phyloP scores from a whole-genome alignment of 2,329 filamentous ascomycete genomes.

The Monosporascus sp. region DNA sequence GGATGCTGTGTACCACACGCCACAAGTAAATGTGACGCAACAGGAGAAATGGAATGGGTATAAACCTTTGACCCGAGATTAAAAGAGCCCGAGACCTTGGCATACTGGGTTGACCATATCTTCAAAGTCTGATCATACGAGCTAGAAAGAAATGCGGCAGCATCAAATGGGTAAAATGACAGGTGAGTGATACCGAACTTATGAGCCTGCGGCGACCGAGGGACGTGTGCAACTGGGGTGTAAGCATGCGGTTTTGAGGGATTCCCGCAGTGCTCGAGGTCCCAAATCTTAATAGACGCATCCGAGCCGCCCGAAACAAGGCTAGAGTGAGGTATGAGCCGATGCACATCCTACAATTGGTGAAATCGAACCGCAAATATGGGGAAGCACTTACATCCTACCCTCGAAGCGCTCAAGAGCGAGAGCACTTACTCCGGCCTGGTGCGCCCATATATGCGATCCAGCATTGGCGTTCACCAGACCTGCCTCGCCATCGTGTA shows the following conservation, averaged over 20 bases:
- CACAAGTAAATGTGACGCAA: constrained; percentile 70
- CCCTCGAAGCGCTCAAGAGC: constrained; percentile 80
- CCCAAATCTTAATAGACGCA: constrained; percentile 80
- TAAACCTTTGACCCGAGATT: constrained; percentile 65
- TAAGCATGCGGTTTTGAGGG: constrained; percentile 43
- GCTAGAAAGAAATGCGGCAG: constrained; percentile 67
- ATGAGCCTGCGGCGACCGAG: constrained; percentile 44
- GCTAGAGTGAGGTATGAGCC: constrained; percentile 32
- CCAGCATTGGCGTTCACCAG: constrained; percentile 22
- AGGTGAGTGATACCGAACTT: constrained; percentile 71
- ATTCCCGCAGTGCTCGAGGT: constrained; percentile 60
- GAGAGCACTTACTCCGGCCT: constrained; percentile 72
- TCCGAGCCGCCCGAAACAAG: constrained; percentile 83
- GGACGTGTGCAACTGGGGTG: constrained; percentile 47
- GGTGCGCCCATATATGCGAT: constrained; percentile 58
- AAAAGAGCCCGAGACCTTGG: constrained; percentile 60
- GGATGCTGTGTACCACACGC: constrained; percentile 86
- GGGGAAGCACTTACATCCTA: constrained; percentile 50
- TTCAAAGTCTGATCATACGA: constrained; percentile 76
- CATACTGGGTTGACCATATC: constrained; percentile 63
- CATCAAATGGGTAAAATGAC: constrained; percentile 74
- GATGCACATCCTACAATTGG: neutral
- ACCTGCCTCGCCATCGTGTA: constrained; percentile 19
- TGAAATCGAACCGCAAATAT: neutral
- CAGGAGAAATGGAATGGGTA: constrained; percentile 70